Percentiles rank a stretch among this genome's conserved stretches.
Conservation (phyloP, 305 asterid genomes). For the Fraxinus velutina region DNA sequence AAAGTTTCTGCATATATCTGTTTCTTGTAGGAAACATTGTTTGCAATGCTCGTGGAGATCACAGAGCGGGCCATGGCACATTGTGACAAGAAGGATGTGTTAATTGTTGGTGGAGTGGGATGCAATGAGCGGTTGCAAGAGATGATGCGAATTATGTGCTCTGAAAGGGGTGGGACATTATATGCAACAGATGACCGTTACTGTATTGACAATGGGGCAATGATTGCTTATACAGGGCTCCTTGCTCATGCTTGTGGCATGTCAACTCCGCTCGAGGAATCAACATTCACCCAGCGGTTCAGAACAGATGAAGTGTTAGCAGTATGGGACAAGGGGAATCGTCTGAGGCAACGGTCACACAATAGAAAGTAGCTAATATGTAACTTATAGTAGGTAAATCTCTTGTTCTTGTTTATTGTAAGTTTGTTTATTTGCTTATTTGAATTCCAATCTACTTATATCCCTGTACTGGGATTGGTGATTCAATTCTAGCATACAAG, state of each 20-base stretch:
- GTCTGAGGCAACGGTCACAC: constrained; percentile 21
- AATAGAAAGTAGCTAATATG: constrained; percentile 12
- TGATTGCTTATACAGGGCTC: constrained; percentile 97
- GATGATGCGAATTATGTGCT: constrained; percentile 93
- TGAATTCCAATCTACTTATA: background rate
- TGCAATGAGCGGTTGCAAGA: constrained; percentile 86
- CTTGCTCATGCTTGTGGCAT: constrained; percentile 73
- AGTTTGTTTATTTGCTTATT: background rate
- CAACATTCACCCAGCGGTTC: constrained; percentile 88
- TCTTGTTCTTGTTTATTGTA: background rate
- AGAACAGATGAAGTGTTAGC: constrained; percentile 97
- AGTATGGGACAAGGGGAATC: constrained; percentile 78
- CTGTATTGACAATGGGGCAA: constrained; percentile 92
- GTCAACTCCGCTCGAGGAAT: constrained; percentile 72
- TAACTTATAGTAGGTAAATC: background rate
- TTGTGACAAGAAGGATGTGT: constrained; percentile 89
- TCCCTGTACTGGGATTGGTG: background rate
- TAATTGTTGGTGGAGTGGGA: constrained; percentile 97
- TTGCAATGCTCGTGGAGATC: constrained; percentile 98
- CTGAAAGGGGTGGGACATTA: constrained; percentile 83
- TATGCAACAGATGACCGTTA: constrained; percentile 91
- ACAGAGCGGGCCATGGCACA: constrained; percentile 99
- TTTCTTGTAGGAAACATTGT: constrained; percentile 64
- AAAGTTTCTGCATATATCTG: background rate
- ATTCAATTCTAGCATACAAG: background rate